phyloP scores from a whole-genome alignment of 768 basidiomycete genomes.

The Postia placenta region DNA sequence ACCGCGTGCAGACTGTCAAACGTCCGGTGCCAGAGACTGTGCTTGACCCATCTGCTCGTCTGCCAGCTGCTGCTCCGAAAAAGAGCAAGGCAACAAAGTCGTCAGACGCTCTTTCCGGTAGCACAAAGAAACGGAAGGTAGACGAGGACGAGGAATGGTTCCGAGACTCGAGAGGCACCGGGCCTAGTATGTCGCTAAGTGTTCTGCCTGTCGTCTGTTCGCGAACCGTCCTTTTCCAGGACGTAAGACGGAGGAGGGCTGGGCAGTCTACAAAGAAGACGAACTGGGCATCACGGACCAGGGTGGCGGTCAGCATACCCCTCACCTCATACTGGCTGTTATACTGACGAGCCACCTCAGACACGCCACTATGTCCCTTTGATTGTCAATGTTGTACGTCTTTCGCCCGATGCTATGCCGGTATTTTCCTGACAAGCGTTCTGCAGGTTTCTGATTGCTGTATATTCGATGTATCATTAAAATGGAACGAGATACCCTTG shows the following conservation, averaged over 20 bases:
- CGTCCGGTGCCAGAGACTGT: constrained; percentile 49
- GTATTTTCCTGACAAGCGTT: not conserved
- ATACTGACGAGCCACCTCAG: constrained; percentile 31
- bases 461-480: not conserved
- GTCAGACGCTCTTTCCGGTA: constrained; percentile 6
- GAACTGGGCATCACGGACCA: constrained; percentile 65
- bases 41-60: constrained; percentile 51
- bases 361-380: constrained; percentile 81
- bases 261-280: constrained; percentile 72
- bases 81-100: constrained; percentile 29
- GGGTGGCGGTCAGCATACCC: constrained; percentile 59
- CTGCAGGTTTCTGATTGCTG: constrained; percentile 15
- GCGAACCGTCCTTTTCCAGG: constrained; percentile 37
- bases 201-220: constrained; percentile 2
- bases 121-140: constrained; percentile 17
- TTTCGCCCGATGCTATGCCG: not conserved
- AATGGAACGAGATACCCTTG: not conserved
- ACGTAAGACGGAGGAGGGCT: constrained; percentile 76
- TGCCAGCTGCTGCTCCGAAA: constrained; percentile 14
- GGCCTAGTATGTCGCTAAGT: constrained; percentile 48
- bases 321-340: constrained; percentile 8
- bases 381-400: constrained; percentile 84
- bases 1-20: constrained; percentile 20
- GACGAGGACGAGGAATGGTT: constrained; percentile 44
- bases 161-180: constrained; percentile 69